These are phyloP conservation scores for Orbilia quercus DNA, from an alignment of 2,329 filamentous ascomycete species.

Conservation along the genomic window DNA sequence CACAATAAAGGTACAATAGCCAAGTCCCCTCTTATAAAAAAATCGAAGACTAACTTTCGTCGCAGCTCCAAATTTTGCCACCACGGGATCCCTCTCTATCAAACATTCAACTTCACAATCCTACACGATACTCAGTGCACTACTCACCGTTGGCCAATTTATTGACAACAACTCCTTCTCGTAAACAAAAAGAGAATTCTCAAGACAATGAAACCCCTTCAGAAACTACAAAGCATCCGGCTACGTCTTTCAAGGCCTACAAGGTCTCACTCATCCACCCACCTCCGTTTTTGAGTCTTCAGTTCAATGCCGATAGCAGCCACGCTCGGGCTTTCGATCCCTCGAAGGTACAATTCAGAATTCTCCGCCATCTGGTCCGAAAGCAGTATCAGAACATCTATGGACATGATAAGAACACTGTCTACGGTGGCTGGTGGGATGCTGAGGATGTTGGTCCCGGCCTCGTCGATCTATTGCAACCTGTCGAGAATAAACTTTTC, in stretches of 20 bases:
- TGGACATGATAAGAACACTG: conserved; percentile 43
- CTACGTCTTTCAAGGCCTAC: conserved; percentile 53
- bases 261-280: conserved; percentile 49
- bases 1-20: conserved; percentile 34
- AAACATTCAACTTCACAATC: conserved; percentile 23
- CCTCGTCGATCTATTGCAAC: conserved; percentile 43
- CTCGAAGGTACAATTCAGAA: conserved; percentile 49
- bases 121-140: conserved; percentile 48
- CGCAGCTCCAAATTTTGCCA: conserved; percentile 40
- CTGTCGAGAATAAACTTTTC: conserved; percentile 48
- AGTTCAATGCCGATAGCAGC: conserved; percentile 39
- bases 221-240: conserved; percentile 1
- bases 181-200: conserved; percentile 9
- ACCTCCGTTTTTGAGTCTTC: conserved; percentile 22
- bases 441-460: conserved; percentile 31
- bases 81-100: not conserved
- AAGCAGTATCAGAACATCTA: conserved; percentile 56
- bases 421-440: conserved; percentile 42
- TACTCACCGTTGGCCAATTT: conserved; percentile 49
- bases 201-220: not conserved
- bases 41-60: not conserved
- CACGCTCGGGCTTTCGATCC: conserved; percentile 52
- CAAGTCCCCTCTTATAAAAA: not conserved
- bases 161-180: conserved; percentile 38
- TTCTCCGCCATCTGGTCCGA: conserved; percentile 42